Evolutionary conservation across 1,284 basidiomycete genomes (phyloP), one percentile per base, ranked within the genome.

Genomic region (Agaricales sp.): DNA sequence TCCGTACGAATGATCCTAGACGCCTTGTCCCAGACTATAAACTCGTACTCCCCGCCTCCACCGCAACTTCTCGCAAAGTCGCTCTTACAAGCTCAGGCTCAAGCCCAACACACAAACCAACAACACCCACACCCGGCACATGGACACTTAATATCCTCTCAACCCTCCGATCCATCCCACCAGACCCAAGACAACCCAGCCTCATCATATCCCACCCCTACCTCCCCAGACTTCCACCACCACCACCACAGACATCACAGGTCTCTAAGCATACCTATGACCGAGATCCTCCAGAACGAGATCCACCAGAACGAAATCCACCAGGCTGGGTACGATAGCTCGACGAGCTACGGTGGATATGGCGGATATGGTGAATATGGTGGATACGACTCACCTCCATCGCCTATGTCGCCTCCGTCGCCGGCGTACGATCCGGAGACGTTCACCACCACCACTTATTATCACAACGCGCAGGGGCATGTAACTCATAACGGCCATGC

Each of bases 1-100:
- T 87, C 84, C 18, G 71, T 88, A 50, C 80, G 79, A 43, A 77
- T 74, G 47, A 87, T 89, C 57, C 73, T 87, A 53, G 82, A 86
- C 50, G 70, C 82, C 0, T 67, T 85, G 47, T 64, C 73, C 30
- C 55, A 58, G 18, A 52, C 41, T 52, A 54, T 50, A 52, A 57
- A 57, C 43, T 63, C 63, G 3, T 52, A 51, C 43, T 52, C 57
- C 25, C 60, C 59, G 13, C 57, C 61, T 8, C 23, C 47, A 26
- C 45, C 24, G 21, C 49, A 37, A 44, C 49, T 16, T 22, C 48
- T 55, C 21, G 55, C 57, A 3, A 22, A 38, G 49, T 30, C 41
- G 30, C 24, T 25, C 37, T 54, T 52, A 47, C 52, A 54, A 16
- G 54, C 54, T 24, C 53, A 52, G 3, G 48, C 49, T 37, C 48